Evolutionary conservation across 73 alveolate species (phyloP), one percentile per base, ranked within the genome.

Genomic region (Breviolum minutum): DNA sequence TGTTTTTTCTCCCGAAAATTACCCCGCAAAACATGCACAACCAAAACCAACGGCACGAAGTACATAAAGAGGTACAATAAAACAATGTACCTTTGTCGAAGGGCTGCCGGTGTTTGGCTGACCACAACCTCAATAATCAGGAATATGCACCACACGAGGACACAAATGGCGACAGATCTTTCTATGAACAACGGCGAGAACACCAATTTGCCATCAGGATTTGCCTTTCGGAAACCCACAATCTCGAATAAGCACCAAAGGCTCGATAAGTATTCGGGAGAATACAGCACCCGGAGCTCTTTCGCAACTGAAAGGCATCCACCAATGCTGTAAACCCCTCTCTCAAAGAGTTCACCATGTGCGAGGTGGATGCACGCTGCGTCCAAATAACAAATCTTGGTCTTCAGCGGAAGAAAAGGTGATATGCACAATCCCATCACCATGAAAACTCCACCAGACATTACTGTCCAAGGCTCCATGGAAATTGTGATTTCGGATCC

Each of bases 301-400:
- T 26, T 27, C 20, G 95, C 76, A 14, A 86, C 95, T 29, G 95
- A 60, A 4, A 86, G 32, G 32, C 82, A 86, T 68, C 95, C 95
- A 32, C 71, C 95, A 20, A 86, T 86, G 80, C 95, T 32, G n/a
- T 86, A 86, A 27, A 86, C 64, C 30, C 95, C 95, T 6, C 95
- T 79, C 48, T 86, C 80, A 60, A 86, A 86, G 30, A 86, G 40
- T 5, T 86, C 95, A 27, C 63, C 81, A 13, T 86, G 64, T 8
- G 64, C 95, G 27, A 63, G 62, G 29, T 86, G 95, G 16, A 86
- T 86, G 81, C 95, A 86, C 24, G 95, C 95, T 16, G 76, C 95
- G 20, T 86, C 95, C 40, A 62, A 32, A 27, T 80, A 80, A 16
- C 80, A 86, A 60, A 62, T 63, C 40, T 86, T 61, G 8, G 81